Evolutionary conservation across 306 rosid species (phyloP).

Genomic region (Gillenia trifoliata): DNA sequence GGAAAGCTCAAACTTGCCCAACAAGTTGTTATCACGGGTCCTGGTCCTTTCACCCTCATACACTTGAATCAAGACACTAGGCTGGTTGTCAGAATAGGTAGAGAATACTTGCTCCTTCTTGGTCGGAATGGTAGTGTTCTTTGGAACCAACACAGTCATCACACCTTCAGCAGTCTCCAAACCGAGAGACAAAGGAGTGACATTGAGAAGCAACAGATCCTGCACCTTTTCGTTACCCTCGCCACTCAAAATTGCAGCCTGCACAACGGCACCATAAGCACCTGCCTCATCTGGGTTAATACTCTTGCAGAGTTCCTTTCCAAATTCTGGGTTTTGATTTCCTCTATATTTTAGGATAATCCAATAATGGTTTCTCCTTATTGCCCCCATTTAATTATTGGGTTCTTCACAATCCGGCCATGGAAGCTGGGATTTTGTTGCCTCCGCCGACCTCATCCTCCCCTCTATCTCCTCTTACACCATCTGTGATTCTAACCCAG

Average conservation of each 20-base stretch:
- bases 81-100: conserved; percentile 64
- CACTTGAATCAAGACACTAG: conserved; percentile 72
- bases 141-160: not conserved
- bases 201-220: conserved; percentile 66
- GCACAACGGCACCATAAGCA: conserved; percentile 77
- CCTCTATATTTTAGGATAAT: not conserved
- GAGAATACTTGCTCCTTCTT: not conserved
- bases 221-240: conserved; percentile 80
- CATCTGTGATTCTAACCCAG: conserved; percentile 51
- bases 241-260: conserved; percentile 20
- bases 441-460: conserved; percentile 41
- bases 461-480: conserved; percentile 4
- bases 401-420: conserved; percentile 48
- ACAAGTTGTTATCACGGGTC: conserved; percentile 64
- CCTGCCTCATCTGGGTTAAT: conserved; percentile 78
- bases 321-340: conserved; percentile 9
- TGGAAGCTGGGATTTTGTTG: conserved; percentile 48
- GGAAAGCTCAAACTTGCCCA: not conserved
- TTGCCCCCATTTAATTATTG: conserved; percentile 48
- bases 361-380: conserved; percentile 49
- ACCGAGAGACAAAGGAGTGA: conserved; percentile 65
- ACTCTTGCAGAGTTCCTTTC: conserved; percentile 68
- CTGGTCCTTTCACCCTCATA: conserved; percentile 75
- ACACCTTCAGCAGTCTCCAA: conserved; percentile 72
- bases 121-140: not conserved